A percentile compares a stretch with the other conserved stretches of the same genome.
Conservation (phyloP, 495 filamentous ascomycete species). For the Mycothermus thermophilus region DNA sequence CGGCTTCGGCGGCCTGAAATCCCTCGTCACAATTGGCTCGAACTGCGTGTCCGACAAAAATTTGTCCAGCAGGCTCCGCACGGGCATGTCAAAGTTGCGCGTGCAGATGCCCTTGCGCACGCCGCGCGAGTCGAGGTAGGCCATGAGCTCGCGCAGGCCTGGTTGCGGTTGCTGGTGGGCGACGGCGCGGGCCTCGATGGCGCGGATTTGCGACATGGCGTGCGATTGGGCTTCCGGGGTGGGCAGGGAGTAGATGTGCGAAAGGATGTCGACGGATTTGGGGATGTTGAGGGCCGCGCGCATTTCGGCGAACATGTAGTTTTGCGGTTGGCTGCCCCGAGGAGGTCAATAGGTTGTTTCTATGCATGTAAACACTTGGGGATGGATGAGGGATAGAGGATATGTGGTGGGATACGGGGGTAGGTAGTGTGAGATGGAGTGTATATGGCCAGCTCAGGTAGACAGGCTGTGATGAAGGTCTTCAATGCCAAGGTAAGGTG, state of each 20-base stretch:
- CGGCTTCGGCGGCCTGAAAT: slow-evolving; percentile 75
- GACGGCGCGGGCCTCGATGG: slow-evolving; percentile 73
- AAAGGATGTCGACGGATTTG: slow-evolving; percentile 65
- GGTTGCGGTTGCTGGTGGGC: slow-evolving; percentile 60
- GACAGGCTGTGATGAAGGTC: background rate
- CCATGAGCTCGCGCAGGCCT: slow-evolving; percentile 60
- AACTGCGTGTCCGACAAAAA: slow-evolving; percentile 57
- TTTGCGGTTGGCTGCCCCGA: slow-evolving; percentile 59
- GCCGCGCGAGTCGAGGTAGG: slow-evolving; percentile 53
- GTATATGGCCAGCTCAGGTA: too few species aligned
- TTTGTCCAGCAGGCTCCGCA: slow-evolving; percentile 53
- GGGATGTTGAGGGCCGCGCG: slow-evolving; percentile 52
- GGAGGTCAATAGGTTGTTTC: background rate
- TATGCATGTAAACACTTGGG: background rate
- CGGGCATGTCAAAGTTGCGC: slow-evolving; percentile 73
- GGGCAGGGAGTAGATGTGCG: slow-evolving; percentile 67
- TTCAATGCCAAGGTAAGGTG: background rate
- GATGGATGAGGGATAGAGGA: too few species aligned
- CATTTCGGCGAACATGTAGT: slow-evolving; percentile 89
- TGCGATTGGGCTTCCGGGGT: slow-evolving; percentile 38
- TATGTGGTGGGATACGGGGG: too few species aligned
- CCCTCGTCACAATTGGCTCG: slow-evolving; percentile 71
- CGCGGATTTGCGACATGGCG: slow-evolving; percentile 59
- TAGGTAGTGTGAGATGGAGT: too few species aligned
- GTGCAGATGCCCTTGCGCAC: slow-evolving; percentile 80